Evolutionary conservation across 306 rosid genomes (phyloP).

Genomic region (Vigna mungo): DNA sequence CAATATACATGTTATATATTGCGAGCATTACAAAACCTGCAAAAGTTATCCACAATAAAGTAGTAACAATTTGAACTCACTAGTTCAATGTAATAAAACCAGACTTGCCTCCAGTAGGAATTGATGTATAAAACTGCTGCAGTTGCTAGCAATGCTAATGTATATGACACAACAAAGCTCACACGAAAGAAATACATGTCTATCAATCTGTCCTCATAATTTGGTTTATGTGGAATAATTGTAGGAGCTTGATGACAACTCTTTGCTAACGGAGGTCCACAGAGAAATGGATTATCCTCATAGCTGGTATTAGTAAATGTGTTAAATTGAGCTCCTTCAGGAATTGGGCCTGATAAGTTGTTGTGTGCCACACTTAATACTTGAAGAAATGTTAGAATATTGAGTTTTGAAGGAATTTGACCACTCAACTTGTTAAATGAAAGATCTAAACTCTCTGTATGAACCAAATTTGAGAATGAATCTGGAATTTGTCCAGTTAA

Average conservation of each 20-base stretch:
- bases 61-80: not conserved
- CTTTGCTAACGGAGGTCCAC: constrained; percentile 30
- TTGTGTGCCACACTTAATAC: not conserved
- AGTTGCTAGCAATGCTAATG: not conserved
- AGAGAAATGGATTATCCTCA: constrained; percentile 30
- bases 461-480: not conserved
- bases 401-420: not conserved
- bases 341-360: not conserved
- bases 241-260: not conserved
- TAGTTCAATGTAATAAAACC: constrained; percentile 13
- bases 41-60: not conserved
- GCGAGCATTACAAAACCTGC: not conserved
- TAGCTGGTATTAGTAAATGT: constrained; percentile 40
- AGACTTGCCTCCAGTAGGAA: constrained; percentile 5
- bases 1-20: too few relatives aligned
- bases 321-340: not conserved
- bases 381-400: not conserved
- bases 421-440: not conserved
- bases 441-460: not conserved
- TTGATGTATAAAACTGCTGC: not conserved
- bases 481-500: not conserved
- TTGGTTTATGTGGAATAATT: not conserved
- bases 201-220: not conserved
- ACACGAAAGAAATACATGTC: constrained; percentile 3
- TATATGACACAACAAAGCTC: not conserved